Evolutionary conservation across 2,329 filamentous ascomycete genomes (phyloP), one percentile per base, ranked within the genome.

Genomic region (Claviceps fusiformis): DNA sequence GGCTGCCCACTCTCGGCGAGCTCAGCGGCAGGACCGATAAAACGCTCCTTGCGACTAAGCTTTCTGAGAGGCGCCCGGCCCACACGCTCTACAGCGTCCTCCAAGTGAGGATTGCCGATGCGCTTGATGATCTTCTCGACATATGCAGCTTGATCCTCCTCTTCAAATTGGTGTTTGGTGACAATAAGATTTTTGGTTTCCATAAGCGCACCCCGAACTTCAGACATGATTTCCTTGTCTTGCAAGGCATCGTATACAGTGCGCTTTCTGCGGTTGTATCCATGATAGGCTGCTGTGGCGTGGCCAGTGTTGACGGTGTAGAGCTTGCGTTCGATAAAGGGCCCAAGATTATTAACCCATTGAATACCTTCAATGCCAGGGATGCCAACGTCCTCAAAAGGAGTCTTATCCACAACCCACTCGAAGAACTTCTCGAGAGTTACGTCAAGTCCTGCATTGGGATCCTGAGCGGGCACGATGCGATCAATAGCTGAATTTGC

Each of bases 231-330:
- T 64, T 83, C 78, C 66, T 82, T 77, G 68, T 97, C 89, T 59
- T 82, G 81, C 60, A 97, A 80, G 9, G 91, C 86, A 64, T 97
- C 92, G 68, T 93, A 89, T 62, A 98, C 89, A 58, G 87, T 95
- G 66, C 81, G 78, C 79, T 95, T 92, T 67, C 87, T 84, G 61
- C 84, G 81, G 74, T 90, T 80, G 79, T 95, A 87, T 55, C 91
- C 92, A 71, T 93, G 91, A 80, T 97, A 97, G 57, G 93, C 92
- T 24, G 91, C 91, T 8, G 92, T 95, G 57, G 93, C 93, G 69
- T 98, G 93, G 55, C 90, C 87, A 27, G 93, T 98, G 81, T 98
- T 98, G 80, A 98, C 92, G 27, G 93, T 98, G 79, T 91, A 98
- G 61, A 98, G 85, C 81, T 98, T 98, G 72, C 93, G 91, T 83